These are phyloP conservation scores for Dioszegia crocea DNA, from an alignment of 768 basidiomycete genomes.

Conservation along the genomic window DNA sequence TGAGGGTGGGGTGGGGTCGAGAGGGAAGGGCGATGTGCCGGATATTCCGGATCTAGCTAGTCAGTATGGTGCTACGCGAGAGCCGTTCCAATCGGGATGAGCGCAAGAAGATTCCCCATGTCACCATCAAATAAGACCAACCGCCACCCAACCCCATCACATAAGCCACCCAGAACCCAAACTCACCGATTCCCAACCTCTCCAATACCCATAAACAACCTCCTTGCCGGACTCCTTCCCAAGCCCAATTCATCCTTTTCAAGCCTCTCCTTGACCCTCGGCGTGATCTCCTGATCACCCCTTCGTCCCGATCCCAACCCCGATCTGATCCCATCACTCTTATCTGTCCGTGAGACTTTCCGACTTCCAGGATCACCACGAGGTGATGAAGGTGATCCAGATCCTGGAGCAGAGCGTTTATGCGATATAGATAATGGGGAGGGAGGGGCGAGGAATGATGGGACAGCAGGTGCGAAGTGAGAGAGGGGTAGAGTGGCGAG, in stretches of 20 bases:
- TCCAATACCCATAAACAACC: slow-evolving; percentile 16
- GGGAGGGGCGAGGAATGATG: background rate
- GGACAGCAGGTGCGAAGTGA: background rate
- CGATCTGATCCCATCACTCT: background rate
- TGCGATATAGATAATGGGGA: background rate
- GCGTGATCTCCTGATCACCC: slow-evolving; percentile 21
- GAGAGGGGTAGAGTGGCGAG: slow-evolving; percentile 2
- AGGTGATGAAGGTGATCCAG: background rate
- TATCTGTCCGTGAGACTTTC: slow-evolving; percentile 5
- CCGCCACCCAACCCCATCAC: no score
- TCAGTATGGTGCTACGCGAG: background rate
- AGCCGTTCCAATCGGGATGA: no score
- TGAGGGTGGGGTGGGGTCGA: slow-evolving; percentile 5
- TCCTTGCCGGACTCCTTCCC: slow-evolving; percentile 38
- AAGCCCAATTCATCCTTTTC: slow-evolving; percentile 33
- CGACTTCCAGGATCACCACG: background rate
- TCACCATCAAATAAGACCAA: no score
- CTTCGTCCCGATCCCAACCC: background rate
- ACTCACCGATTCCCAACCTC: background rate
- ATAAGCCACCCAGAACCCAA: background rate
- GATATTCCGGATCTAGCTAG: slow-evolving; percentile 13
- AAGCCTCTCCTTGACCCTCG: slow-evolving; percentile 22
- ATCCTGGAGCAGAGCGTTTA: slow-evolving; percentile 2
- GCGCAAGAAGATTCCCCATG: no score
- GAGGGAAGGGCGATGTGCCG: slow-evolving; percentile 12